phyloP scores from a whole-genome alignment of 768 basidiomycete species.

The Calocera cornea region DNA sequence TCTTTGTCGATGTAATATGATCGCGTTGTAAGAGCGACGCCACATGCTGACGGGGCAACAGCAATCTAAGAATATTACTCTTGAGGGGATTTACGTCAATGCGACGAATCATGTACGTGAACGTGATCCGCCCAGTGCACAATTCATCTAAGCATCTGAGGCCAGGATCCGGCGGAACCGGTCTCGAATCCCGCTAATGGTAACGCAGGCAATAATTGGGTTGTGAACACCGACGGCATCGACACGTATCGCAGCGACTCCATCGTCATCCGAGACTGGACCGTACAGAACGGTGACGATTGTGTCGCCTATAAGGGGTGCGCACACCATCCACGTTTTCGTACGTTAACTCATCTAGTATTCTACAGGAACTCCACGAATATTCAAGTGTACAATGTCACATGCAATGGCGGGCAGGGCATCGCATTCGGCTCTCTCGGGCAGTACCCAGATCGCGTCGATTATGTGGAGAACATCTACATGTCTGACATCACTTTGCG shows the following conservation, averaged over 20 bases:
- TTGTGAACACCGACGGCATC: constrained; percentile 28
- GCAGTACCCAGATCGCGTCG: constrained; percentile 22
- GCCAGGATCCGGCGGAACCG: not conserved
- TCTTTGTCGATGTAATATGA: not conserved
- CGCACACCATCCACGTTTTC: not conserved
- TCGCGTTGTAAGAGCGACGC: not conserved
- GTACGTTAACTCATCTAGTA: not conserved
- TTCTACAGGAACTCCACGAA: constrained; percentile 27
- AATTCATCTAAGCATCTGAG: not conserved
- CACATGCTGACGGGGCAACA: constrained; percentile 21
- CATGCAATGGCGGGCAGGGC: constrained; percentile 29
- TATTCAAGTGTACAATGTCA: constrained; percentile 29
- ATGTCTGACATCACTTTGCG: constrained; percentile 16
- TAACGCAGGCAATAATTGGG: not conserved
- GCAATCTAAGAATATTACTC: constrained; percentile 25
- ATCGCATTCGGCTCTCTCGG: constrained; percentile 32
- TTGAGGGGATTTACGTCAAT: constrained; percentile 31
- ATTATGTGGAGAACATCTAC: not conserved
- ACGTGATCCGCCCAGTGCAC: constrained; percentile 14
- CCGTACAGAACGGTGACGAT: constrained; percentile 30
- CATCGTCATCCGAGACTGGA: constrained; percentile 29
- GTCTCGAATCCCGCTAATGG: not conserved
- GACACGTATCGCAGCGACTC: constrained; percentile 29
- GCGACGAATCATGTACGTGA: constrained; percentile 28
- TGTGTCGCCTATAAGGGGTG: constrained; percentile 27